Evolutionary conservation across 257 asterid genomes (phyloP).

Genomic region (Nicotiana benthamiana): DNA sequence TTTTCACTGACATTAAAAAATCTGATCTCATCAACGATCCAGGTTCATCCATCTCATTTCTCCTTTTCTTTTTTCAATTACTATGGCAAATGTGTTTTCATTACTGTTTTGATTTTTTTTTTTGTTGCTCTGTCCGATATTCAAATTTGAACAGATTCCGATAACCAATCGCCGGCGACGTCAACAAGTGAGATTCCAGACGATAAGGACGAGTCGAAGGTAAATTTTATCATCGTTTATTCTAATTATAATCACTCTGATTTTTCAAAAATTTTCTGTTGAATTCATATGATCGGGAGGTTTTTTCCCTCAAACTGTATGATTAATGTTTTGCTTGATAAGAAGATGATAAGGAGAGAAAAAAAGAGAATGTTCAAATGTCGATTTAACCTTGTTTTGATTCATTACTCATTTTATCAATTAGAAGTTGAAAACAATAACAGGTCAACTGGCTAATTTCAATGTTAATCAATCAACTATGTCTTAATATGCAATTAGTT

Average conservation of each 20-base stretch:
- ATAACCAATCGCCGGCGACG: conserved; percentile 39
- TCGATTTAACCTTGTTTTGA: background rate
- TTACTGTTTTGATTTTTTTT: background rate
- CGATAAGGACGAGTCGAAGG: conserved; percentile 48
- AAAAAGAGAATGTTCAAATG: background rate
- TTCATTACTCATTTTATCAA: background rate
- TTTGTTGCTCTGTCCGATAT: conserved; percentile 10
- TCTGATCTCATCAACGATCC: conserved; percentile 53
- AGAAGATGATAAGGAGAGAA: background rate
- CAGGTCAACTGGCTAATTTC: background rate
- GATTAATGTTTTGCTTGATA: background rate
- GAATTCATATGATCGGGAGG: background rate
- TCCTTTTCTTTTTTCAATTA: conserved; percentile 21
- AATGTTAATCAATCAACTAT: background rate
- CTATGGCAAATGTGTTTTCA: conserved; percentile 31
- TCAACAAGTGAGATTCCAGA: conserved; percentile 39
- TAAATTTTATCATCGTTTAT: conserved; percentile 11
- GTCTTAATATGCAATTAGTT: background rate
- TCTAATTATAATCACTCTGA: conserved; percentile 2
- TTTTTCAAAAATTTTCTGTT: background rate
- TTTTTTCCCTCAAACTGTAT: background rate
- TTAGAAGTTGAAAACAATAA: background rate
- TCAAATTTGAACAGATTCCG: conserved; percentile 41
- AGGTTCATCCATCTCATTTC: conserved; percentile 27
- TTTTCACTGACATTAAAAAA: conserved; percentile 78